A percentile compares a stretch with the other conserved stretches of the same genome.
phyloP scores from a whole-genome alignment of 768 basidiomycete genomes.

The Tricholoma matsutake region DNA sequence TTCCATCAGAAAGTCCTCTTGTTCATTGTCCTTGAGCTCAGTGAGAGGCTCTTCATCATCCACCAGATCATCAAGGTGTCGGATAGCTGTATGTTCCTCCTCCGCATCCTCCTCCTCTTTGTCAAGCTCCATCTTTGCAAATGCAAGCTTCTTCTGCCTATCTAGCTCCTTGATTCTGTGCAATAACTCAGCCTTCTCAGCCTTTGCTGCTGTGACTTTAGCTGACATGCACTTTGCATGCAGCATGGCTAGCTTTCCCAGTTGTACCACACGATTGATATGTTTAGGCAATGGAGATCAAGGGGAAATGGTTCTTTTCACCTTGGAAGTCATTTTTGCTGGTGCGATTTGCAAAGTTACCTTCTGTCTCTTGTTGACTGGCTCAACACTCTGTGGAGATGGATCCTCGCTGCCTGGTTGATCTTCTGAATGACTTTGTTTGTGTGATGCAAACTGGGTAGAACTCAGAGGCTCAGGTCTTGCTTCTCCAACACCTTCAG shows the following conservation, averaged over 20 bases:
- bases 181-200: background rate
- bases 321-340: background rate
- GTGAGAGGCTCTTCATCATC: background rate
- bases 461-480: background rate
- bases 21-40: background rate
- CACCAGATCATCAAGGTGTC: background rate
- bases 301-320: background rate
- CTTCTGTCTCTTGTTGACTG: background rate
- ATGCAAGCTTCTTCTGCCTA: background rate
- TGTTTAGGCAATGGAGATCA: background rate
- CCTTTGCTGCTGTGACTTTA: background rate
- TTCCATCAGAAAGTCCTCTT: background rate
- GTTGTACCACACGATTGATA: background rate
- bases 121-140: background rate
- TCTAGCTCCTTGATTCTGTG: background rate
- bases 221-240: background rate
- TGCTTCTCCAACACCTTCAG: background rate
- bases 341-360: background rate
- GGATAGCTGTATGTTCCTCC: background rate
- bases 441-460: background rate
- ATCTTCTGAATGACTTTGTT: background rate
- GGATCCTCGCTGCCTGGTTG: background rate
- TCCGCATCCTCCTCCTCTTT: background rate
- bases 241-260: background rate
- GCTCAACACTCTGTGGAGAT: background rate